Conservation (phyloP, 768 basidiomycete species). For the Cystofilobasidium macerans region DNA sequence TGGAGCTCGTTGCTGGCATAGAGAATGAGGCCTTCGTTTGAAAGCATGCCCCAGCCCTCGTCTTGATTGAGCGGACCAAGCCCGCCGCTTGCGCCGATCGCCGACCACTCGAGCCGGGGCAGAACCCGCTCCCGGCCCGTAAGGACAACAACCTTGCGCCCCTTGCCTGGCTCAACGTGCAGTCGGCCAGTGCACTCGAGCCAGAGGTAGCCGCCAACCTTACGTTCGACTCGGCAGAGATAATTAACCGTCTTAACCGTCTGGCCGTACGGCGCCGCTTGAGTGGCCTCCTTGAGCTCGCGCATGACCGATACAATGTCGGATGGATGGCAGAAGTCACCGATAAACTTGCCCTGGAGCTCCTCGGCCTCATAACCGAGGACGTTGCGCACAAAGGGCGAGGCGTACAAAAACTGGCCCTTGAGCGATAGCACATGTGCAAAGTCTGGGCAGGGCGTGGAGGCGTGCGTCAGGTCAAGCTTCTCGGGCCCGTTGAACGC, state of each 20-base stretch:
- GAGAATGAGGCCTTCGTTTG: conserved; percentile 40
- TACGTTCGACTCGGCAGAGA: conserved; percentile 68
- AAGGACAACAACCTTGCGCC: conserved; percentile 83
- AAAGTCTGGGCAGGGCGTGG: conserved; percentile 50
- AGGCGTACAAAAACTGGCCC: conserved; percentile 82
- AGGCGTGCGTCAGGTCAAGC: no score
- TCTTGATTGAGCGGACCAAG: conserved; percentile 33
- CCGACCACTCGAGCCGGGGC: conserved; percentile 51
- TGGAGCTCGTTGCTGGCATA: conserved; percentile 36
- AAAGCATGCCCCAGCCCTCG: conserved; percentile 43
- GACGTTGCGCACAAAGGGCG: conserved; percentile 64
- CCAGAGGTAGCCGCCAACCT: conserved; percentile 64
- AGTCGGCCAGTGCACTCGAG: conserved; percentile 75
- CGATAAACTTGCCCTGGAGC: conserved; percentile 63
- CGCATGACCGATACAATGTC: conserved; percentile 74
- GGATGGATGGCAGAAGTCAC: conserved; percentile 74
- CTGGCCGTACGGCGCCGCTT: conserved; percentile 33
- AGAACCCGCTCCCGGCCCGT: conserved; percentile 55
- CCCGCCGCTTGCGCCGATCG: conserved; percentile 49
- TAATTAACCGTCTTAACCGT: conserved; percentile 54
- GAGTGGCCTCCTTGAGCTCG: conserved; percentile 58
- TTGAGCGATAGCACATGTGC: conserved; percentile 84
- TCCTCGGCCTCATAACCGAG: conserved; percentile 80
- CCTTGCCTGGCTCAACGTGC: conserved; percentile 85
- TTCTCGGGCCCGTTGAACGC: no score